Evolutionary conservation across 352 stramenopile species (phyloP), one percentile per base, ranked within the genome.

Genomic region (Pythium rhizo-oryzae): DNA sequence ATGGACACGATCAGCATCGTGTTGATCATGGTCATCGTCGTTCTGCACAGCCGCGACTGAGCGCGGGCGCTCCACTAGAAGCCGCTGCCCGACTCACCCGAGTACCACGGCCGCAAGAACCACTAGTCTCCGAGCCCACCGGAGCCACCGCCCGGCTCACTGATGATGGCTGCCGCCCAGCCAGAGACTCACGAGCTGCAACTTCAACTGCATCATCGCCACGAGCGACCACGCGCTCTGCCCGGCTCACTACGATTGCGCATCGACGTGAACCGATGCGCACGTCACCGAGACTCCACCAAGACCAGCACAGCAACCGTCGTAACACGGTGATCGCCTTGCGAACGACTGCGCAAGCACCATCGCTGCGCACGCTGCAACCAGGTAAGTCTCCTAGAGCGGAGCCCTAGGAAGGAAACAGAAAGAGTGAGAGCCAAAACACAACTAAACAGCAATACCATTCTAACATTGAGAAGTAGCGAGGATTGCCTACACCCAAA

Each of bases 391-490:
- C 28, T 8, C 41, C 41, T 47, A 47, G 41, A n/a, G 41, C 41
- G 41, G 41, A 47, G 41, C 41, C 4, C 41, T 47, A 47, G 41
- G 41, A 47, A 47, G 41, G 18, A 47, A 47, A 47, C 13, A 47
- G 41, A 47, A 47, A 47, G 4, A 47, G 41, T n/a, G 41, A 47
- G 41, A 8, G 41, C 41, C 12, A 47, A 47, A 47, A 47, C 41
- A 47, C 41, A 47, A 47, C 41, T 47, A 47, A 47, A 47, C 4
- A 47, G 13, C 41, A 47, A 47, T 47, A 47, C 41, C 13, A 47
- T 47, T 47, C 41, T 8, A 47, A 47, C 41, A 47, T 47, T 47
- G n/a, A n/a, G n/a, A n/a, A n/a, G n/a, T n/a, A n/a, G n/a, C n/a
- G n/a, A n/a, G n/a, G n/a, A n/a, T n/a, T n/a, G n/a, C n/a, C n/a